Conservation (phyloP, 2,329 filamentous ascomycete species). For the Emericellopsis cladophorae region DNA sequence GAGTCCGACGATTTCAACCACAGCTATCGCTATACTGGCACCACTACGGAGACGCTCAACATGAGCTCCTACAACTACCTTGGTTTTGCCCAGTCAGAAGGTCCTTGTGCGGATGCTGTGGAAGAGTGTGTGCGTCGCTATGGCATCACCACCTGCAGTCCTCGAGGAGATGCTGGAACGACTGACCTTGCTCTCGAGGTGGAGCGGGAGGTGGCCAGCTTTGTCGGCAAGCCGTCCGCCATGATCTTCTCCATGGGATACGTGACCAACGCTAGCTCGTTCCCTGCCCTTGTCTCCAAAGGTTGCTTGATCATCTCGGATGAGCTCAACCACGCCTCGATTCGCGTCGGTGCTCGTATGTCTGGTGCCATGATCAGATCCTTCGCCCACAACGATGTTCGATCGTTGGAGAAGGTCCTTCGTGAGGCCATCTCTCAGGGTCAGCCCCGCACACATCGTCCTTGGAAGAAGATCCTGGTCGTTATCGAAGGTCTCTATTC, state of each 20-base stretch:
- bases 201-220: constrained; percentile 76
- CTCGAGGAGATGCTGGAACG: constrained; percentile 73
- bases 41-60: constrained; percentile 87
- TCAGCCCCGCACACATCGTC: constrained; percentile 93
- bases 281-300: constrained; percentile 84
- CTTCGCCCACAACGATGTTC: constrained; percentile 97
- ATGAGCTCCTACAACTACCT: constrained; percentile 99
- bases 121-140: constrained; percentile 79
- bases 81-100: constrained; percentile 93
- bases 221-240: constrained; percentile 85
- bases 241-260: constrained; percentile 99
- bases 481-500: constrained; percentile 96
- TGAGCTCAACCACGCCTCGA: constrained; percentile 95
- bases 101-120: constrained; percentile 86
- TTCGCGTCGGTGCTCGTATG: constrained; percentile 85
- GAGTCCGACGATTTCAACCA: constrained; percentile 85
- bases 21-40: constrained; percentile 80
- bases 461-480: constrained; percentile 98
- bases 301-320: constrained; percentile 92
- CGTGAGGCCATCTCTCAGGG: constrained; percentile 92
- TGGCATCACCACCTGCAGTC: constrained; percentile 70
- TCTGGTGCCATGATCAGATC: constrained; percentile 91
- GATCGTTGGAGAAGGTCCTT: constrained; percentile 70
- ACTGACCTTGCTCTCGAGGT: constrained; percentile 81
- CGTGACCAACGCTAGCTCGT: constrained; percentile 85